phyloP scores from a whole-genome alignment of 768 basidiomycete genomes.

The Psilocybe tampanensis region DNA sequence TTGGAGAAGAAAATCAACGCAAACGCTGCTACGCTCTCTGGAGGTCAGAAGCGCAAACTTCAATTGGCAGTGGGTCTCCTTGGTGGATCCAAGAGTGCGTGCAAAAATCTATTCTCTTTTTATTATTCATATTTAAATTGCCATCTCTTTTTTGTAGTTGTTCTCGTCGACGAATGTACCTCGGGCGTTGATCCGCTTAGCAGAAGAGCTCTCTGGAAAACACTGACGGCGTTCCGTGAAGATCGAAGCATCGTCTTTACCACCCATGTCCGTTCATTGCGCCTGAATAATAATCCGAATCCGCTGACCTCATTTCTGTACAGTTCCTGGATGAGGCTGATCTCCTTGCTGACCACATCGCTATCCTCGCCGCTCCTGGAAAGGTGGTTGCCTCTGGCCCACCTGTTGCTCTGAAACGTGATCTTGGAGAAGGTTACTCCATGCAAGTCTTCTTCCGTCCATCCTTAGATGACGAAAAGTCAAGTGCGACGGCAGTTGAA shows the following conservation, averaged over 20 bases:
- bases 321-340: slow-evolving; percentile 83
- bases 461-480: slow-evolving; percentile 22
- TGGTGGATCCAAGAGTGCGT: slow-evolving; percentile 68
- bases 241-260: slow-evolving; percentile 76
- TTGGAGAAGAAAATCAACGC: slow-evolving; percentile 66
- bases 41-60: slow-evolving; percentile 83
- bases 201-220: slow-evolving; percentile 76
- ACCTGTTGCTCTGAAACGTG: slow-evolving; percentile 71
- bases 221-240: slow-evolving; percentile 65
- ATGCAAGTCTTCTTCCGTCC: slow-evolving; percentile 52
- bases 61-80: slow-evolving; percentile 80
- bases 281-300: not conserved
- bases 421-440: slow-evolving; percentile 73
- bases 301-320: not conserved
- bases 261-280: slow-evolving; percentile 60
- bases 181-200: slow-evolving; percentile 85
- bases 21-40: slow-evolving; percentile 68
- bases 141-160: slow-evolving; percentile 32
- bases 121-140: not conserved
- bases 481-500: slow-evolving; percentile 3
- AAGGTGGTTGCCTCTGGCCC: slow-evolving; percentile 74
- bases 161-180: slow-evolving; percentile 69
- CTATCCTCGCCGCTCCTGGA: slow-evolving; percentile 75
- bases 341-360: slow-evolving; percentile 74
- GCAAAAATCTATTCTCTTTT: not conserved